Conservation (phyloP, 441 rosid species). For the Populus hybrid region DNA sequence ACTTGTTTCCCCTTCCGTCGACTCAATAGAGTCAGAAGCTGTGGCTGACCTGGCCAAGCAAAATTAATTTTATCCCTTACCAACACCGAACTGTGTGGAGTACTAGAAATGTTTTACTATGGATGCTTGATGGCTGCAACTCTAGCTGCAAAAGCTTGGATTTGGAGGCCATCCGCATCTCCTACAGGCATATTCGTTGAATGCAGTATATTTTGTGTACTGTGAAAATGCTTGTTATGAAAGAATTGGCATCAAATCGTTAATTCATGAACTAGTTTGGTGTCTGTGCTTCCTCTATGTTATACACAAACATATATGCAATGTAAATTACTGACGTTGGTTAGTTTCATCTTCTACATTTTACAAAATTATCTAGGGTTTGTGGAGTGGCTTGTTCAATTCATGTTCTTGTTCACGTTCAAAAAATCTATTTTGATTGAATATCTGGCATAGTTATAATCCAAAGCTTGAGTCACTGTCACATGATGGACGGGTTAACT, state of each 20-base stretch:
- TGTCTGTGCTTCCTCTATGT: no score
- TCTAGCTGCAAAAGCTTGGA: neutral
- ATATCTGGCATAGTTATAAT: neutral
- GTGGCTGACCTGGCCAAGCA: conserved; percentile 10
- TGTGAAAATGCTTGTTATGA: neutral
- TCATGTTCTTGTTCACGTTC: neutral
- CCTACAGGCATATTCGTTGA: neutral
- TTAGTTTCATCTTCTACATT: no score
- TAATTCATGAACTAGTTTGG: no score
- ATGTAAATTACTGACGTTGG: no score
- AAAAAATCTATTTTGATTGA: neutral
- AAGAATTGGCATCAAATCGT: no score
- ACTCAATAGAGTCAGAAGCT: conserved; percentile 10
- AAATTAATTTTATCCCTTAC: neutral
- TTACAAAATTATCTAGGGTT: neutral
- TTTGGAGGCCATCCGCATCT: neutral
- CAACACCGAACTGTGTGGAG: neutral
- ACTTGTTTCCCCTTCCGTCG: conserved; percentile 31
- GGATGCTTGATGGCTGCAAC: neutral
- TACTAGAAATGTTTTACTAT: neutral
- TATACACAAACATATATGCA: no score
- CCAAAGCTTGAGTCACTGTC: neutral
- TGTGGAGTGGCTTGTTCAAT: neutral
- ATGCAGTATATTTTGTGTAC: neutral
- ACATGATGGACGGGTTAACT: neutral